Evolutionary conservation across 108 stramenopile species (phyloP).

Genomic region (Mediolabrus comicus): DNA sequence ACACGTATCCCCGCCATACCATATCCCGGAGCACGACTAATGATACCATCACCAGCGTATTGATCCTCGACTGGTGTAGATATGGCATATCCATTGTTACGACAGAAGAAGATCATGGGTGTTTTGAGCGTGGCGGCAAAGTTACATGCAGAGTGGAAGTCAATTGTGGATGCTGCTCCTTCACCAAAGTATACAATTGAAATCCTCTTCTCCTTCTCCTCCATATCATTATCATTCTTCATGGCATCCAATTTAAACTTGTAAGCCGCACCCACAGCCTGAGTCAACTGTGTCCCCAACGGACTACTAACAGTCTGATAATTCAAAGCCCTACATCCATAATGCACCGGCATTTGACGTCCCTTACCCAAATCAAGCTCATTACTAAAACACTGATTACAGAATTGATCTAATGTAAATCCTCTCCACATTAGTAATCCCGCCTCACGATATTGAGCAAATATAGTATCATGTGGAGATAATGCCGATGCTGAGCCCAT

Average conservation of each 20-base stretch:
- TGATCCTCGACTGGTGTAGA: slow-evolving; percentile 93
- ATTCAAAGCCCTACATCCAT: slow-evolving; percentile 89
- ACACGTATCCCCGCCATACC: slow-evolving; percentile 97
- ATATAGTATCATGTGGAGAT: slow-evolving; percentile 71
- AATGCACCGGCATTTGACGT: slow-evolving; percentile 99
- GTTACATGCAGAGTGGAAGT: slow-evolving; percentile 96
- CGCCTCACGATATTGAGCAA: slow-evolving; percentile 97
- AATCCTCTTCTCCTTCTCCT: slow-evolving; percentile 31
- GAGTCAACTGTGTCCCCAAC: slow-evolving; percentile 96
- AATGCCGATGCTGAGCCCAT: slow-evolving; percentile 92
- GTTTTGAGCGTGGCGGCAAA: slow-evolving; percentile 91
- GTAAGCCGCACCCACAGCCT: slow-evolving; percentile 93
- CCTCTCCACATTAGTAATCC: slow-evolving; percentile 98
- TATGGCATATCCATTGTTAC: slow-evolving; percentile 99
- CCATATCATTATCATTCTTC: slow-evolving; percentile 22
- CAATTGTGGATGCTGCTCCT: slow-evolving; percentile 92
- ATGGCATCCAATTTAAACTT: slow-evolving; percentile 75
- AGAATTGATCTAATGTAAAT: slow-evolving; percentile 92
- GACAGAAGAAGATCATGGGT: slow-evolving; percentile 95
- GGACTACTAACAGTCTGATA: slow-evolving; percentile 95
- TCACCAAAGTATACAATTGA: slow-evolving; percentile 95
- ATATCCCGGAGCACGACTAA: slow-evolving; percentile 89
- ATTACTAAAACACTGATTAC: slow-evolving; percentile 97
- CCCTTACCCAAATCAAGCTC: slow-evolving; percentile 90
- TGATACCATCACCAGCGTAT: slow-evolving; percentile 96